Conservation (phyloP, 768 basidiomycete species). For the Trametes gibbosa region DNA sequence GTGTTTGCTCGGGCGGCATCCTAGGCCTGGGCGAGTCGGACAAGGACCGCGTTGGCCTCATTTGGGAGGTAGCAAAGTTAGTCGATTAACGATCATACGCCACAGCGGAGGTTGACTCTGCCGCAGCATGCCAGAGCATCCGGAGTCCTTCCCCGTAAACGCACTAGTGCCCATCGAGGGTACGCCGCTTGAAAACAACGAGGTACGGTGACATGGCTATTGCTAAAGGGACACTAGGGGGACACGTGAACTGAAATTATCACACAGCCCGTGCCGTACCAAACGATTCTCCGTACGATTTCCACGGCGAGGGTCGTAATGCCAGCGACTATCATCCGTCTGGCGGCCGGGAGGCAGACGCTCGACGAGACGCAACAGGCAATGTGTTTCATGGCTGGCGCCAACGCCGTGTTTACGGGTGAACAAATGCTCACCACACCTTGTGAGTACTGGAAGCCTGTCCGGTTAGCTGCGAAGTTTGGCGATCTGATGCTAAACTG, state of each 20-base stretch:
- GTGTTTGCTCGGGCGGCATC: slow-evolving; percentile 96
- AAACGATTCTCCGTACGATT: slow-evolving; percentile 87
- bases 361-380: slow-evolving; percentile 90
- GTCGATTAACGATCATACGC: slow-evolving; percentile 30
- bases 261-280: slow-evolving; percentile 71
- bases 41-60: slow-evolving; percentile 86
- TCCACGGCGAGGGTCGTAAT: slow-evolving; percentile 92
- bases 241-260: not conserved
- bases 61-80: slow-evolving; percentile 90
- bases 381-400: slow-evolving; percentile 98
- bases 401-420: slow-evolving; percentile 98
- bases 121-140: slow-evolving; percentile 85
- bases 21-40: slow-evolving; percentile 92
- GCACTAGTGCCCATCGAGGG: slow-evolving; percentile 95
- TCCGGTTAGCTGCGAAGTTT: not conserved
- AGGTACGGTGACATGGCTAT: slow-evolving; percentile 42
- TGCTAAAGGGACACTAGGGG: not conserved
- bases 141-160: slow-evolving; percentile 99
- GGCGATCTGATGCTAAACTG: slow-evolving; percentile 8
- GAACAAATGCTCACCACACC: slow-evolving; percentile 97
- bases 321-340: slow-evolving; percentile 89
- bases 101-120: slow-evolving; percentile 6
- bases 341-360: slow-evolving; percentile 91
- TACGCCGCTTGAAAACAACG: slow-evolving; percentile 89
- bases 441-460: slow-evolving; percentile 50